These are phyloP conservation scores for Aureobasidium subglaciale DNA, from an alignment of 2,329 filamentous ascomycete species.

Conservation along the genomic window DNA sequence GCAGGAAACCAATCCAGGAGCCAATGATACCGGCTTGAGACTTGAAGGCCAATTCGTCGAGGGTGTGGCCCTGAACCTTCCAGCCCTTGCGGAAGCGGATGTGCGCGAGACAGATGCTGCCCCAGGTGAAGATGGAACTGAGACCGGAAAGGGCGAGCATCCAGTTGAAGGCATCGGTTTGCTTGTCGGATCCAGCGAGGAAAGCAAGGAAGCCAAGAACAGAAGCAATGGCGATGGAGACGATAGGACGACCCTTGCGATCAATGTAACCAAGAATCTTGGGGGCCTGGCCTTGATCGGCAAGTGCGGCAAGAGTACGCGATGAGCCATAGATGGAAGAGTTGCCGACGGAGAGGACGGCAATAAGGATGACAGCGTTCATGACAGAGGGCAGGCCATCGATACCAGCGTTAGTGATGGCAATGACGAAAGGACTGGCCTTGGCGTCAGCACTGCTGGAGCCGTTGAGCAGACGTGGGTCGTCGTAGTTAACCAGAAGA, in stretches of 20 bases:
- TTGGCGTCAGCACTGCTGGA: conserved; percentile 56
- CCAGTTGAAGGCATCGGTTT: conserved; percentile 52
- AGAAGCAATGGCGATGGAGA: conserved; percentile 37
- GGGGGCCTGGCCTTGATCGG: conserved; percentile 63
- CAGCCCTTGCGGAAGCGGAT: conserved; percentile 60
- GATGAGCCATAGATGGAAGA: conserved; percentile 87
- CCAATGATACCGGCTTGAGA: conserved; percentile 73
- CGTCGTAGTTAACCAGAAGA: conserved; percentile 68
- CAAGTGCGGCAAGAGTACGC: conserved; percentile 79
- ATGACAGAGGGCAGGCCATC: conserved; percentile 75
- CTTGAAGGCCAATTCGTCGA: conserved; percentile 71
- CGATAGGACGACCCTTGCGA: conserved; percentile 52
- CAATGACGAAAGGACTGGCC: conserved; percentile 88
- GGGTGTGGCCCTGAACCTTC: conserved; percentile 53
- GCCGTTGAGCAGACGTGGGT: conserved; percentile 55
- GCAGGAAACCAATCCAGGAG: conserved; percentile 69
- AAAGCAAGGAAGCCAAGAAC: conserved; percentile 55
- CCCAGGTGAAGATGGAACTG: conserved; percentile 70
- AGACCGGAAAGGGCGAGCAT: conserved; percentile 65
- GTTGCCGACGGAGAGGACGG: conserved; percentile 86
- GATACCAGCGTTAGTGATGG: conserved; percentile 76
- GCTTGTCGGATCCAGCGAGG: conserved; percentile 40
- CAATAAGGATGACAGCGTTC: conserved; percentile 90
- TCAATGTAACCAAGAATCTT: conserved; percentile 55
- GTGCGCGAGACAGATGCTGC: conserved; percentile 57